A percentile compares a stretch with the other conserved stretches of the same genome.
Evolutionary conservation across 305 asterid species (phyloP).

Genomic region (Solanum aculeatissimum): DNA sequence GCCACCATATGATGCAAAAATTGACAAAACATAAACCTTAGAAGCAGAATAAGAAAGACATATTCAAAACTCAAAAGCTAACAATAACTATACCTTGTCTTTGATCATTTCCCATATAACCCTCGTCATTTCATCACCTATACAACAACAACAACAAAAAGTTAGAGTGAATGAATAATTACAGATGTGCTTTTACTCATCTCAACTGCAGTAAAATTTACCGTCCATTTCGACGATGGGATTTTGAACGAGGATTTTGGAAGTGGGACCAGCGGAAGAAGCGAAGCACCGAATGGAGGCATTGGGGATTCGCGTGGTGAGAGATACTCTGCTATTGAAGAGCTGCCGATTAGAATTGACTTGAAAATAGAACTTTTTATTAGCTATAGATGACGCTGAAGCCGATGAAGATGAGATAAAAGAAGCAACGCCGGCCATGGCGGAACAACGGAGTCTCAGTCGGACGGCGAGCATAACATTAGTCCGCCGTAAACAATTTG

Average conservation of each 20-base stretch:
- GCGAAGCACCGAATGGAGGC: slow-evolving; percentile 59
- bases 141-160: neutral
- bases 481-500: neutral
- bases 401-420: slow-evolving; percentile 21
- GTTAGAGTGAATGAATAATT: neutral
- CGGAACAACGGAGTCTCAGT: slow-evolving; percentile 23
- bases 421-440: slow-evolving; percentile 49
- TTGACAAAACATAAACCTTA: neutral
- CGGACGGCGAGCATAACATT: slow-evolving; percentile 27
- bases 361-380: slow-evolving; percentile 16
- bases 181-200: neutral
- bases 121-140: slow-evolving; percentile 92
- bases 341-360: slow-evolving; percentile 2
- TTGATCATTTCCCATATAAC: slow-evolving; percentile 84
- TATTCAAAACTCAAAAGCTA: neutral
- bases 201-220: slow-evolving; percentile 1
- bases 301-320: slow-evolving; percentile 14
- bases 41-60: neutral
- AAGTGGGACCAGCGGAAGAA: slow-evolving; percentile 6
- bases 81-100: slow-evolving; percentile 45
- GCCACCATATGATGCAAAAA: slow-evolving; percentile 8
- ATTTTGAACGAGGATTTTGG: slow-evolving; percentile 58
- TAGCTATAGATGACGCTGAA: slow-evolving; percentile 8
- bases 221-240: slow-evolving; percentile 98
- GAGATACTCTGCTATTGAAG: slow-evolving; percentile 9